Conservation (phyloP, 768 basidiomycete species). For the Goffeauzyma gilvescens region DNA sequence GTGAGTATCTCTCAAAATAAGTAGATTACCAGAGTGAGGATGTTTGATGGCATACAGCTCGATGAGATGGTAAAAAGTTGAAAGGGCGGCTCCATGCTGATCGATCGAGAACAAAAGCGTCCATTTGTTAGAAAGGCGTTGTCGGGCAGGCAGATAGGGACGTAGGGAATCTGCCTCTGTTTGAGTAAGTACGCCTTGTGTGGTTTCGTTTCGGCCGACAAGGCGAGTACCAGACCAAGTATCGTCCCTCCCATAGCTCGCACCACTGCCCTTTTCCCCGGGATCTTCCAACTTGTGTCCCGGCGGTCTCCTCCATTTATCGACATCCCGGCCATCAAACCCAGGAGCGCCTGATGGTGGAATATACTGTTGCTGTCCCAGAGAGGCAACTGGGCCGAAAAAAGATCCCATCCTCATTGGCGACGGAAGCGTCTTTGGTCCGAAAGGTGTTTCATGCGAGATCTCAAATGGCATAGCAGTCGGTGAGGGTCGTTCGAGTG, state of each 20-base stretch:
- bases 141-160: constrained; percentile 19
- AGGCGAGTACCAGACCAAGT: constrained; percentile 14
- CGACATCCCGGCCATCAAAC: no score
- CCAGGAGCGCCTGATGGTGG: constrained; percentile 25
- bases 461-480: constrained; percentile 16
- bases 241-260: no score
- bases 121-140: constrained; percentile 24
- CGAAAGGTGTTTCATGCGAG: constrained; percentile 25
- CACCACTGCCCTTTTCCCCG: no score
- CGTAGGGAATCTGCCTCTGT: constrained; percentile 19
- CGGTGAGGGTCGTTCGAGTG: constrained; percentile 1
- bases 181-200: constrained; percentile 13
- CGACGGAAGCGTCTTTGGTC: constrained; percentile 12
- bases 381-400: neutral
- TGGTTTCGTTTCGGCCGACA: constrained; percentile 17
- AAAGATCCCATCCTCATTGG: constrained; percentile 4
- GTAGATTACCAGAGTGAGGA: constrained; percentile 33
- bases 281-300: neutral
- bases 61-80: constrained; percentile 50
- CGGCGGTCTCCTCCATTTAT: no score
- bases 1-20: constrained; percentile 48
- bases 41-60: constrained; percentile 17
- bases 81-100: constrained; percentile 81
- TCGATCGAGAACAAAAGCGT: constrained; percentile 47
- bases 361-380: constrained; percentile 8